Base-by-base conservation (phyloP, 495 filamentous ascomycete genomes). In the Pseudevernia furfuracea region DNA sequence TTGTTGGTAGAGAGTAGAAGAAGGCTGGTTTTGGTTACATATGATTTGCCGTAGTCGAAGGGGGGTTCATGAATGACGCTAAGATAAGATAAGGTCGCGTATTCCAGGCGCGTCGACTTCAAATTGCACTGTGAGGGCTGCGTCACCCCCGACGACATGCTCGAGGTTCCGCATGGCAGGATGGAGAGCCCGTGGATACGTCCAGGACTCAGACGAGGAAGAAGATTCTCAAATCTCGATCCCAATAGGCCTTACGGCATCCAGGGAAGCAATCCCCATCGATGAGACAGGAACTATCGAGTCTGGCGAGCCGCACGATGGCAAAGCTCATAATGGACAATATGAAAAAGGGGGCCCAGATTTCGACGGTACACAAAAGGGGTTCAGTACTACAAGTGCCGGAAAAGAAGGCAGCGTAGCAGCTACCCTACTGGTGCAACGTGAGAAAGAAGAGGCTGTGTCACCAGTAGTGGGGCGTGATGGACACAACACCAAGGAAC, bases 101-200 rank as follows among this genome's bases (percentile, higher is more conserved):
- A 4, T 34, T 19, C 46, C 15, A 55, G 30, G 30, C 52, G 52
- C 52, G 52, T 55, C 30, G 15, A 36, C 30, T 30, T 34, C 15
- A 5, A 53, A 1, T 55, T 6, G 1, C 14, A 53, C 3, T 8
- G 12, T n/a, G 52, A 34, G 2, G 30, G 34, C 9, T 32, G 34
- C 11, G 14, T 55, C 30, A 34, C 52, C 52, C 7, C 52, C n/a
- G 52, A 34, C 62, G 59, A 64, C 25, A 69, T 69, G 68, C 48
- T 61, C 23, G 30, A 60, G 23, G 39, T 25, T 37, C 61, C 76
- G 78, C 75, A 86, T 85, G 83, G 78, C 82, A 79, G 79, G 78
- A 78, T 87, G 84, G 84, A 79, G 79, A 72, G 77, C 80, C 73
- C 78, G 78, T 73, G 83, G 84, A 60, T 87, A 79, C 77, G 84